phyloP scores from a whole-genome alignment of 345 rosid species.

The Eucalyptus coolabah region DNA sequence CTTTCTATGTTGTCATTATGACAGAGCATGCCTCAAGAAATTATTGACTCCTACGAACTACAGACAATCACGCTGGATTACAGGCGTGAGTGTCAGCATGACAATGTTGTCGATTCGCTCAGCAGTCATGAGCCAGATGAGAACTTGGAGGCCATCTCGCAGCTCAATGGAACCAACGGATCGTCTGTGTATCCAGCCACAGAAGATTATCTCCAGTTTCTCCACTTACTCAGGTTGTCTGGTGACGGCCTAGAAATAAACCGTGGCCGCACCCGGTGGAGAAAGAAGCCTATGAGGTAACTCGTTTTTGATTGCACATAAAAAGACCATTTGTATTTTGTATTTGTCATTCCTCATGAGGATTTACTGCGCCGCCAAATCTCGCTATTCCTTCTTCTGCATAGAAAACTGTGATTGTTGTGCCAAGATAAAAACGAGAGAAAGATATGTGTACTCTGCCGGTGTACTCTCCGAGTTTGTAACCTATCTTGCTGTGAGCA shows the following conservation, averaged over 20 bases:
- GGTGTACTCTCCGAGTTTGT: background rate
- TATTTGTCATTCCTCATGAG: background rate
- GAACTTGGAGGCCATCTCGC: slow-evolving; percentile 4
- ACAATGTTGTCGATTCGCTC: slow-evolving; percentile 76
- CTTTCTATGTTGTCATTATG: background rate
- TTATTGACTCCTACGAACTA: slow-evolving; percentile 75
- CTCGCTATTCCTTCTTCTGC: background rate
- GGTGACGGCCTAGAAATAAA: slow-evolving; percentile 72
- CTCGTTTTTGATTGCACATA: background rate
- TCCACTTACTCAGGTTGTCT: slow-evolving; percentile 71
- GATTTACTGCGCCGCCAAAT: background rate
- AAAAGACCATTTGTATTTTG: background rate
- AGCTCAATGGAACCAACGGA: slow-evolving; percentile 43
- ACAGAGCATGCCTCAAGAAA: slow-evolving; percentile 93
- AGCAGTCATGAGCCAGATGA: slow-evolving; percentile 33
- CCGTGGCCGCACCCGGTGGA: slow-evolving; percentile 78
- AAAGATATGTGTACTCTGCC: background rate
- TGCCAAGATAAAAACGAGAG: background rate
- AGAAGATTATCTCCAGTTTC: slow-evolving; percentile 21
- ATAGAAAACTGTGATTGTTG: background rate
- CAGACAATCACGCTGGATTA: slow-evolving; percentile 75
- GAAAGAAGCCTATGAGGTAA: slow-evolving; percentile 49
- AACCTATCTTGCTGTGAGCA: too few relatives aligned
- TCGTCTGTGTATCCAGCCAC: slow-evolving; percentile 12
- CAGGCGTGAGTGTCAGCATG: slow-evolving; percentile 84